phyloP scores from a whole-genome alignment of 345 rosid species.

The Ceriops zippeliana region DNA sequence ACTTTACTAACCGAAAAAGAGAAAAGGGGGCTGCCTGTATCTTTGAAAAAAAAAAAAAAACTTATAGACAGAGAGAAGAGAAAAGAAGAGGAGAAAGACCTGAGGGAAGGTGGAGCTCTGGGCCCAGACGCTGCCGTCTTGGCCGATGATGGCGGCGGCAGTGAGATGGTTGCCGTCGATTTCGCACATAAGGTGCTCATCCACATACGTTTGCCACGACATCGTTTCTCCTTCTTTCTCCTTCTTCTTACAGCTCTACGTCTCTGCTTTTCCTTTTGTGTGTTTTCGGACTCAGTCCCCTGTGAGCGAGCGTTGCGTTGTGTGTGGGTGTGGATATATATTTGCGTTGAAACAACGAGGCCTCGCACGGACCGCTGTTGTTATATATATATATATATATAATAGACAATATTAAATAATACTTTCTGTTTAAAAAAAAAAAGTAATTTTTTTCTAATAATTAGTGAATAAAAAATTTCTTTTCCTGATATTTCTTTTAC shows the following conservation, averaged over 20 bases:
- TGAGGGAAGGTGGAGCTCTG: conserved; percentile 62
- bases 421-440: not conserved
- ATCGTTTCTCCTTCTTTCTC: conserved; percentile 26
- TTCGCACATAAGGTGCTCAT: conserved; percentile 76
- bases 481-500: no score
- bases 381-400: no score
- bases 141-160: conserved; percentile 74
- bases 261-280: no score
- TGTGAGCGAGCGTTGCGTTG: not conserved
- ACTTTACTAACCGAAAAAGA: not conserved
- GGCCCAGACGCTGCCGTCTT: conserved; percentile 80
- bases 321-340: not conserved
- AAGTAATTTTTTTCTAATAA: not conserved
- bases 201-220: conserved; percentile 88
- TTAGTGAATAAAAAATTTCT: no score
- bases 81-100: conserved; percentile 22
- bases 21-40: not conserved
- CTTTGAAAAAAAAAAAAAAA: not conserved
- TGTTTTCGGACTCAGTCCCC: not conserved
- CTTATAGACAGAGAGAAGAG: not conserved
- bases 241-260: no score
- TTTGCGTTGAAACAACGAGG: not conserved
- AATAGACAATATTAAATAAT: no score
- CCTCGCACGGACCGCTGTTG: not conserved
- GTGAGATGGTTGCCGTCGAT: conserved; percentile 63